A percentile compares a stretch with the other conserved stretches of the same genome.
phyloP scores from a whole-genome alignment of 2,329 filamentous ascomycete species.

The Paramyrothecium roridum region DNA sequence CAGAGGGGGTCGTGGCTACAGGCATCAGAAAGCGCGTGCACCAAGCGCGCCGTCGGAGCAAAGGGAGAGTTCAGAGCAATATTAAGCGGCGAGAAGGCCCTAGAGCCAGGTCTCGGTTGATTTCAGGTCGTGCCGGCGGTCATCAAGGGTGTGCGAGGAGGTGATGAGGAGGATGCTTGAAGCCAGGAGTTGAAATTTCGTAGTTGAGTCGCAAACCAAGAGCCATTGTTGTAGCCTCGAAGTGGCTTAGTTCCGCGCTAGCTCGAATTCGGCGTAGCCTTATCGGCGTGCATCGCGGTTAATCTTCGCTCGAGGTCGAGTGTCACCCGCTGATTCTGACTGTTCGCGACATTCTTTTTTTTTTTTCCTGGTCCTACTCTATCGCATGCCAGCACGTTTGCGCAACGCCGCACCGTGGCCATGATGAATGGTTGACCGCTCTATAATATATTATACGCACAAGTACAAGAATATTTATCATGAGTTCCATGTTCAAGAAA shows the following conservation, averaged over 20 bases:
- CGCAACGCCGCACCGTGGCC: slow-evolving; percentile 1
- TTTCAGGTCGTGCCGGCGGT: slow-evolving; percentile 26
- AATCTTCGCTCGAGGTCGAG: slow-evolving; percentile 22
- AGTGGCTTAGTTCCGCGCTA: slow-evolving; percentile 32
- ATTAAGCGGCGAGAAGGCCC: slow-evolving; percentile 24
- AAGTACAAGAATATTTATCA: slow-evolving; percentile 30
- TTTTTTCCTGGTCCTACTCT: neutral
- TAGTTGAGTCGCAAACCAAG: slow-evolving; percentile 38
- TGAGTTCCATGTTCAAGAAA: slow-evolving; percentile 70
- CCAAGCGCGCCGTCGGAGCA: slow-evolving; percentile 14
- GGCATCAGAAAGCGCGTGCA: slow-evolving; percentile 68
- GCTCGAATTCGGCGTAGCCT: slow-evolving; percentile 20
- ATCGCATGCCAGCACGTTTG: slow-evolving; percentile 3
- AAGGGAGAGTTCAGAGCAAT: slow-evolving; percentile 38
- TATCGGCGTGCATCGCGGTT: slow-evolving; percentile 31
- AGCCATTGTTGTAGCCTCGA: slow-evolving; percentile 30
- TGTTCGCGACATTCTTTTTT: neutral
- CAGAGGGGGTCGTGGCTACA: slow-evolving; percentile 72
- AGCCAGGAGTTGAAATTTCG: slow-evolving; percentile 42
- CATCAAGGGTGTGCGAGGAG: slow-evolving; percentile 30
- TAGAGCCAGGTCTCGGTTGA: slow-evolving; percentile 31
- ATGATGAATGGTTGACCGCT: slow-evolving; percentile 11
- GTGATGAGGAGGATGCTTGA: slow-evolving; percentile 29
- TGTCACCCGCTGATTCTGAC: neutral
- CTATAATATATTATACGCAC: slow-evolving; percentile 8